Base-by-base conservation (phyloP, 2,329 filamentous ascomycete species). In the Claviceps sp. region DNA sequence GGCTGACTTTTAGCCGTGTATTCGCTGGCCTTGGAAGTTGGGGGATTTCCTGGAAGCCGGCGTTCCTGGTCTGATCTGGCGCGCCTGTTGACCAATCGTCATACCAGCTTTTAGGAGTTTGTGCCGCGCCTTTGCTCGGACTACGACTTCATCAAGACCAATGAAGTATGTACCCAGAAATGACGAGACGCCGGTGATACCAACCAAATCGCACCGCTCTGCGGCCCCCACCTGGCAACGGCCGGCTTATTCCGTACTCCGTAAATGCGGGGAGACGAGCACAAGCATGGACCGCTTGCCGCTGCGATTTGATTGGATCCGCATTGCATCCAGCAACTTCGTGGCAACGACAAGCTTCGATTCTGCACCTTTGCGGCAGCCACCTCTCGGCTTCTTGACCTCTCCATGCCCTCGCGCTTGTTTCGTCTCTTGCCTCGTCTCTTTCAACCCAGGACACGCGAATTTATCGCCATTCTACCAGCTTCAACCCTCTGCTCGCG, bases 361-460 rank as follows among this genome's bases (percentile, higher is more conserved):
- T 37, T 22, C 49, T 17, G 13, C 39, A 22, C 10, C 30, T 34
- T 11, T 34, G 30, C 30, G 11, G 3, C 24, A 46, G 17, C 16
- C n/a, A 19, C n/a, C 1, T 38, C 10, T 6, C 38, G 30, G 10
- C 30, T 34, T 42, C 22, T 22, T 26, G 4, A 5, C 22, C n/a
- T 26, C 24, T 22, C 24, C 30, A 16, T 37, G 22, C 22, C 43
- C 24, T 22, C 46, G 17, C 16, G 22, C 17, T 42, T 43, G n/a
- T 41, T 48, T 22, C 50, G 49, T 37, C 40, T 47, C 30, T 42
- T 47, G 7, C 34, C 50, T 37, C 50, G 49, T 37, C 45, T 47
- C 39, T 13, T 48, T 26, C 22, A 24, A 24, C 17, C 26, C 47
- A 19, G 4, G 26, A 7, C 47, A 30, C 47, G 13, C 40, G 7